phyloP scores from a whole-genome alignment of 1,284 basidiomycete genomes.

The Rhodotorula mucilaginosa region DNA sequence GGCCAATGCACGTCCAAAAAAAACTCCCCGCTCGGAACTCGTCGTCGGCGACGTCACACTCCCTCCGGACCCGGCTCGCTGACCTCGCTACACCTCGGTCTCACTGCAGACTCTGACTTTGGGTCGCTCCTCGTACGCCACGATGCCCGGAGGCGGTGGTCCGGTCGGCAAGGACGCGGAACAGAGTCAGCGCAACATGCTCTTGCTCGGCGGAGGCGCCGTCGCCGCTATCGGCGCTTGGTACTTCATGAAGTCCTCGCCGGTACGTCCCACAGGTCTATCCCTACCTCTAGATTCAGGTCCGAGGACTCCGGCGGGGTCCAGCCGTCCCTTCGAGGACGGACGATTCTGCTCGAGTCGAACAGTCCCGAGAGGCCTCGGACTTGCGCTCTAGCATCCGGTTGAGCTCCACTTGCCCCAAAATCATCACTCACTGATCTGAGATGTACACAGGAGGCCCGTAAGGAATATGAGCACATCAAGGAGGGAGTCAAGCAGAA shows the following conservation, averaged over 20 bases:
- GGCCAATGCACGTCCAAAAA: not conserved
- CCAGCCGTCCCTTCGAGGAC: not conserved
- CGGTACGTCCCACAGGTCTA: not conserved
- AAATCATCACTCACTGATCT: too few species aligned
- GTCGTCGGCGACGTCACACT: not conserved
- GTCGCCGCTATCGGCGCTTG: not conserved
- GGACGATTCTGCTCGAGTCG: too few species aligned
- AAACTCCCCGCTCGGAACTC: not conserved
- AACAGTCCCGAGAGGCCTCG: not conserved
- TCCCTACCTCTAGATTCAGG: not conserved
- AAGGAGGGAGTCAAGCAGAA: constrained; percentile 1
- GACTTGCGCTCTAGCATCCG: too few species aligned
- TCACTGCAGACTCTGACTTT: not conserved
- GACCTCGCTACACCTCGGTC: too few species aligned
- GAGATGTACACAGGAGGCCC: not conserved
- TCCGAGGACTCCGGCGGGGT: not conserved
- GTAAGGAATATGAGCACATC: constrained; percentile 9
- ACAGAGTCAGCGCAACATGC: constrained; percentile 2
- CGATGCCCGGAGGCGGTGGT: not conserved
- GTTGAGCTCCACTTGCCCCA: too few species aligned
- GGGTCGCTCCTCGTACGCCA: not conserved
- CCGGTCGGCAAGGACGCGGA: not conserved
- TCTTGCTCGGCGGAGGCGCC: constrained; percentile 3
- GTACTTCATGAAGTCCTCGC: constrained; percentile 1
- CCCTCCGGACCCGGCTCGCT: too few species aligned